A percentile compares a stretch with the other conserved stretches of the same genome.
Conservation (phyloP, 2,329 filamentous ascomycete genomes). For the Dactylellina haptotyla region DNA sequence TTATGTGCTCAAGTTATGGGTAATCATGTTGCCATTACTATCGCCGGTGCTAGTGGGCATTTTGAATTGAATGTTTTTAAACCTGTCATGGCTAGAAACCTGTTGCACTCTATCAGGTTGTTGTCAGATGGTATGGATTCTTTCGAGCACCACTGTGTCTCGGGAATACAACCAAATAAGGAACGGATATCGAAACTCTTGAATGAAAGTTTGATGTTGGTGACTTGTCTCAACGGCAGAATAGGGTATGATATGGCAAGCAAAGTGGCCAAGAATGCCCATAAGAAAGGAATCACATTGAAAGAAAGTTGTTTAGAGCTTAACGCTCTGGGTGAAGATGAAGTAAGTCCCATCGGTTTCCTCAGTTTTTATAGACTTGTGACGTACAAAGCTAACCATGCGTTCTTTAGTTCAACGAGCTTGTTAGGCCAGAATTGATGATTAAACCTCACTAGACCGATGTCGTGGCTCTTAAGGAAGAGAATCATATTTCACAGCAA, state of each 20-base stretch:
- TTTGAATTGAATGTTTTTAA: constrained; percentile 99
- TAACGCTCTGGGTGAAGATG: constrained; percentile 83
- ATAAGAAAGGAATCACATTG: constrained; percentile 95
- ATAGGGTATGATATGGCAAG: constrained; percentile 98
- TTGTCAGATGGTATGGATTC: constrained; percentile 91
- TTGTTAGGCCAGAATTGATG: constrained; percentile 96
- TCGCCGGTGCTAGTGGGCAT: constrained; percentile 96
- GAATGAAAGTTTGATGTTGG: constrained; percentile 97
- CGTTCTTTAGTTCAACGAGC: constrained; percentile 74
- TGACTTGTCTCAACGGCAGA: constrained; percentile 96
- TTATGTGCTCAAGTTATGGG: constrained; percentile 97
- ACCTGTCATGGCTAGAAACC: constrained; percentile 92
- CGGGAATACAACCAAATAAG: constrained; percentile 90
- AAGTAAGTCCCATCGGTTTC: constrained; percentile 63
- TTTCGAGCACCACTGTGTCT: constrained; percentile 92
- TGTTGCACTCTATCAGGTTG: constrained; percentile 89
- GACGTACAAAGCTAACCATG: constrained; percentile 11
- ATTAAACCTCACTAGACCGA: constrained; percentile 73
- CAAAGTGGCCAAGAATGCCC: constrained; percentile 97
- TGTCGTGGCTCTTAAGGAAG: neutral
- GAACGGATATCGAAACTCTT: constrained; percentile 87
- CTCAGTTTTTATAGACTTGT: neutral
- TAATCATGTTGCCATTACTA: constrained; percentile 91
- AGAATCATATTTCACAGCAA: too few species aligned
- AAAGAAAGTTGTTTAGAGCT: constrained; percentile 95